These are phyloP conservation scores for Fomitopsis betulina DNA, from an alignment of 1,284 basidiomycete genomes.

Conservation along the genomic window DNA sequence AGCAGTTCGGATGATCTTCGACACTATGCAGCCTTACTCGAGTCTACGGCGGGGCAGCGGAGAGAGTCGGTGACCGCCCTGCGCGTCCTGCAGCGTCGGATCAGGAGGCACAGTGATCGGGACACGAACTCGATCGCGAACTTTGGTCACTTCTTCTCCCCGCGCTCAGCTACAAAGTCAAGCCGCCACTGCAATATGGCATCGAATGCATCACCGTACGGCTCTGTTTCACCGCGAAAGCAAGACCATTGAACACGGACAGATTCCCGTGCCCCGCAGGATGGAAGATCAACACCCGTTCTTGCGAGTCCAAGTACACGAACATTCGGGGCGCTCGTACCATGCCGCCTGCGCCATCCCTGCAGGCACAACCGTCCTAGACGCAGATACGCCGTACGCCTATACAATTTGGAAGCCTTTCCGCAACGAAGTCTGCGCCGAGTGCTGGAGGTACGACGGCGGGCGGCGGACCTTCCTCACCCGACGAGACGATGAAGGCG, in stretches of 20 bases:
- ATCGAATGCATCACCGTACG: too few relatives aligned
- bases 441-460: slow-evolving; percentile 58
- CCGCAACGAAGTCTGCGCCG: slow-evolving; percentile 58
- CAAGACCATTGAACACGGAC: too few relatives aligned
- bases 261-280: too few relatives aligned
- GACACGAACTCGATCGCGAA: not conserved
- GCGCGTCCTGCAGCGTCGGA: too few relatives aligned
- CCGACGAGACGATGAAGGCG: slow-evolving; percentile 21
- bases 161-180: too few relatives aligned
- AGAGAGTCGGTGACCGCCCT: too few relatives aligned
- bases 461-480: slow-evolving; percentile 28
- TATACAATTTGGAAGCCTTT: slow-evolving; percentile 36
- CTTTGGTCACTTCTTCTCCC: not conserved
- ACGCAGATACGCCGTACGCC: slow-evolving; percentile 22
- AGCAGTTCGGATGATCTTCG: too few relatives aligned
- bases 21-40: too few relatives aligned
- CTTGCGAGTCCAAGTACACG: slow-evolving; percentile 15
- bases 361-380: slow-evolving; percentile 16
- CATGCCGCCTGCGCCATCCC: slow-evolving; percentile 20
- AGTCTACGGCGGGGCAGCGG: too few relatives aligned
- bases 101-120: not conserved
- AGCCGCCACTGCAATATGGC: too few relatives aligned
- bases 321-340: slow-evolving; percentile 24
- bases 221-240: too few relatives aligned
- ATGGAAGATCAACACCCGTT: not conserved